These are phyloP conservation scores for Hawksworthiomyces lignivorus DNA, from an alignment of 2,329 filamentous ascomycete genomes.

Conservation along the genomic window DNA sequence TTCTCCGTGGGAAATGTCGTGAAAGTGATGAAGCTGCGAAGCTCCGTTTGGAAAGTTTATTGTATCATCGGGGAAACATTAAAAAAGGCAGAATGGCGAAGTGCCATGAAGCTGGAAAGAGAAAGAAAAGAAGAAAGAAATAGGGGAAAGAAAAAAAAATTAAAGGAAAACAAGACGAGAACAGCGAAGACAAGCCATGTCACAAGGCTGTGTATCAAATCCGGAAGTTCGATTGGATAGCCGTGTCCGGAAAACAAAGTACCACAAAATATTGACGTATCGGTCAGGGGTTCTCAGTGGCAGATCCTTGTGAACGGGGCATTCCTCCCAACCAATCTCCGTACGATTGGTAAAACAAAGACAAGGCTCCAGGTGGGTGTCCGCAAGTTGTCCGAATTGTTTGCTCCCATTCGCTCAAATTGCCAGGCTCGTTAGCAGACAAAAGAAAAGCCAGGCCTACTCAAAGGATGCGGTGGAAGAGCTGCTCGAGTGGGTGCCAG, in stretches of 20 bases:
- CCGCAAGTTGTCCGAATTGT: too few species aligned
- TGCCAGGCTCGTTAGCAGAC: conserved; percentile 5
- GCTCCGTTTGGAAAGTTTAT: not conserved
- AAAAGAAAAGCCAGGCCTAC: conserved; percentile 20
- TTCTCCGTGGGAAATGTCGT: too few species aligned
- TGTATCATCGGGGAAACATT: not conserved
- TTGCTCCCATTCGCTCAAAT: too few species aligned
- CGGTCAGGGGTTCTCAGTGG: too few species aligned
- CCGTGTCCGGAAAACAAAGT: too few species aligned
- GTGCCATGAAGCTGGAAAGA: not conserved
- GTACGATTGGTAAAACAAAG: too few species aligned
- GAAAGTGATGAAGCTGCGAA: too few species aligned
- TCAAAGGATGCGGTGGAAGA: conserved; percentile 55
- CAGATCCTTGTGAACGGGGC: too few species aligned
- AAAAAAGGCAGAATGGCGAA: not conserved
- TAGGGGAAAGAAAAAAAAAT: conserved; percentile 2
- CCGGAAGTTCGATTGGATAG: too few species aligned
- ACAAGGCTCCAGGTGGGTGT: not conserved
- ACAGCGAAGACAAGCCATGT: not conserved
- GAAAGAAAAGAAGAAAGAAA: not conserved
- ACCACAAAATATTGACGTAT: too few species aligned
- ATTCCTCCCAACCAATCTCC: too few species aligned
- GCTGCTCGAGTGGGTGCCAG: conserved; percentile 54
- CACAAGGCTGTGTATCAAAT: too few species aligned
- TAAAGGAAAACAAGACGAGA: not conserved